phyloP scores from a whole-genome alignment of 2,329 filamentous ascomycete species.

The Ramichloridium luteum region DNA sequence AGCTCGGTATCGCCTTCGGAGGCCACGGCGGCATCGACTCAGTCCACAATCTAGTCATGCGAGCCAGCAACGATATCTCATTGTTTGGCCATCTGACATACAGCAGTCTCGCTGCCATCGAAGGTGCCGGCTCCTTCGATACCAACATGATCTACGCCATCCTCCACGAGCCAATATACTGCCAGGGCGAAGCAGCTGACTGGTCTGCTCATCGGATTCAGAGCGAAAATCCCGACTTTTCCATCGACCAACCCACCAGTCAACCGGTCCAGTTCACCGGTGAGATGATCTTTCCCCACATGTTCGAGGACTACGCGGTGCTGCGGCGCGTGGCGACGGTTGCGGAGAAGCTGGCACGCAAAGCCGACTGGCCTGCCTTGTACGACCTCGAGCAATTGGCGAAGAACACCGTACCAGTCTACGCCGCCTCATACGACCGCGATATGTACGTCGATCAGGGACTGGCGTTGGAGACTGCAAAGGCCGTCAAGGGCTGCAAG shows the following conservation, averaged over 20 bases:
- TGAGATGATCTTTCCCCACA: conserved; percentile 83
- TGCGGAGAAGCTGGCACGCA: conserved; percentile 57
- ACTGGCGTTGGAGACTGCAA: conserved; percentile 60
- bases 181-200: conserved; percentile 52
- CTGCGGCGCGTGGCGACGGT: conserved; percentile 55
- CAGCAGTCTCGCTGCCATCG: conserved; percentile 56
- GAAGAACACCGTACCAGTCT: conserved; percentile 72
- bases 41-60: conserved; percentile 62
- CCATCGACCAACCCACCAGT: conserved; percentile 29
- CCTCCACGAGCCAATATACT: conserved; percentile 82
- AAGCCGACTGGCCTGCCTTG: conserved; percentile 58
- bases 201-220: conserved; percentile 65
- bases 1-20: conserved; percentile 67
- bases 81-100: conserved; percentile 64
- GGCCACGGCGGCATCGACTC: conserved; percentile 63
- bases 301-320: conserved; percentile 71
- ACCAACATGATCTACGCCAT: conserved; percentile 71
- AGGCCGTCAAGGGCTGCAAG: conserved; percentile 62
- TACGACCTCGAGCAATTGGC: conserved; percentile 64
- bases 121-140: conserved; percentile 58
- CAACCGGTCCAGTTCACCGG: conserved; percentile 67
- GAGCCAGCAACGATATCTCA: conserved; percentile 59
- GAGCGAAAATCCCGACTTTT: conserved; percentile 36
- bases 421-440: conserved; percentile 69
- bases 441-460: conserved; percentile 88